Evolutionary conservation across 177 flowering plant species (phyloP).

Genomic region (Vitis hybrid): DNA sequence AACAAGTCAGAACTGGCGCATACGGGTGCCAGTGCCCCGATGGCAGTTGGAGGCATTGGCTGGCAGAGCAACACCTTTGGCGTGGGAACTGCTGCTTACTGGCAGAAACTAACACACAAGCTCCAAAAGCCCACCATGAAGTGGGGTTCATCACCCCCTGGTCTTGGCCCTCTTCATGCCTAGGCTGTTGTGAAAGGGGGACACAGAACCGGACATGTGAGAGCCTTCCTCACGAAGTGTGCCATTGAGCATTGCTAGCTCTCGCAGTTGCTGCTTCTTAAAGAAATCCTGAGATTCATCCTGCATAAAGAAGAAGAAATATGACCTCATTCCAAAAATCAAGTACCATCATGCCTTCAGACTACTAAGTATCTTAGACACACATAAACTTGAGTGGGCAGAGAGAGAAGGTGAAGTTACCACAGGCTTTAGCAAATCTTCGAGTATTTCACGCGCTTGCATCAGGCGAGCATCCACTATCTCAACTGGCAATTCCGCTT

Average conservation of each 20-base stretch:
- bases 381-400: too few species aligned
- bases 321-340: background rate
- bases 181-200: slow-evolving; percentile 91
- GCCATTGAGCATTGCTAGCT: slow-evolving; percentile 93
- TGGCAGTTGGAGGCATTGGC: slow-evolving; percentile 37
- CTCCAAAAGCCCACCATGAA: slow-evolving; percentile 16
- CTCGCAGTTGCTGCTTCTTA: slow-evolving; percentile 94
- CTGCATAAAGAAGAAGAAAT: slow-evolving; percentile 28
- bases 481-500: slow-evolving; percentile 94
- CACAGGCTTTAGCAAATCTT: slow-evolving; percentile 86
- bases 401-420: slow-evolving; percentile 28
- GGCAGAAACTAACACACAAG: slow-evolving; percentile 23
- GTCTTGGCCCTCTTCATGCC: slow-evolving; percentile 99
- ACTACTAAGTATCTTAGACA: too few species aligned
- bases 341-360: too few species aligned
- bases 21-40: slow-evolving; percentile 44
- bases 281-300: slow-evolving; percentile 91
- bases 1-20: slow-evolving; percentile 44
- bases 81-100: slow-evolving; percentile 22
- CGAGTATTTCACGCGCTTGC: slow-evolving; percentile 94
- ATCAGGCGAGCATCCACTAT: slow-evolving; percentile 81
- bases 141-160: slow-evolving; percentile 47
- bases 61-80: slow-evolving; percentile 26
- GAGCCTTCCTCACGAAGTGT: slow-evolving; percentile 90
- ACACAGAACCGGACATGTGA: slow-evolving; percentile 88